A percentile compares a stretch with the other conserved stretches of the same genome.
These are phyloP conservation scores for Populus nigra DNA, from an alignment of 345 rosid species.

Conservation along the genomic window DNA sequence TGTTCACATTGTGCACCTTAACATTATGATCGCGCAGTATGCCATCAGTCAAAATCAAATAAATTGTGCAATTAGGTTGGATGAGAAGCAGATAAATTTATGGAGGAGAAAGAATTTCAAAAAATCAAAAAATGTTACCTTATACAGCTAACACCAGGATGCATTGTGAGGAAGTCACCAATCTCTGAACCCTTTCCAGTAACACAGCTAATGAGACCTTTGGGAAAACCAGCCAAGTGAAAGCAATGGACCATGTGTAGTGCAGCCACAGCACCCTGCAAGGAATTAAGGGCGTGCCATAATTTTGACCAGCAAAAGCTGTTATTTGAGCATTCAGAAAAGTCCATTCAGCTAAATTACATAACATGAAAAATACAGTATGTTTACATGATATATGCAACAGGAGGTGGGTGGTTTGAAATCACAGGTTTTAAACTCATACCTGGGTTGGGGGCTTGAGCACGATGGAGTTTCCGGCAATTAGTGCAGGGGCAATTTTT, in stretches of 20 bases:
- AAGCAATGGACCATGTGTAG: conserved; percentile 97
- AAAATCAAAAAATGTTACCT: conserved; percentile 44
- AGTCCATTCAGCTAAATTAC: background rate
- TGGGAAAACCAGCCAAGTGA: conserved; percentile 95
- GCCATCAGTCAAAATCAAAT: background rate
- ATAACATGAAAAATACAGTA: background rate
- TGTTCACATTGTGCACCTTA: background rate
- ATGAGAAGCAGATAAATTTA: background rate
- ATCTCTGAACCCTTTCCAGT: conserved; percentile 98
- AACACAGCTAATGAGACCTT: conserved; percentile 79
- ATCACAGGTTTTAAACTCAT: background rate
- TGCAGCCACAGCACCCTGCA: conserved; percentile 89
- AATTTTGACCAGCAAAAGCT: background rate
- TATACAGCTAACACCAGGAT: conserved; percentile 89
- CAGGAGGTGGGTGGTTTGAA: background rate
- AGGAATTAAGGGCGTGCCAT: background rate
- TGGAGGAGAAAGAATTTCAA: background rate
- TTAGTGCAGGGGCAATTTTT: conserved; percentile 85
- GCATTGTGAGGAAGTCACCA: conserved; percentile 97
- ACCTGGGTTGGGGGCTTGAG: conserved; percentile 99
- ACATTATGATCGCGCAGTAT: background rate
- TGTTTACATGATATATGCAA: background rate
- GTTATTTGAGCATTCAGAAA: background rate
- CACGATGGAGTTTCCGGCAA: conserved; percentile 90
- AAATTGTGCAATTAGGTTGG: background rate